A percentile compares a stretch with the other conserved stretches of the same genome.
Conservation (phyloP, 148 eudicot species). For the Dianthus caryophyllus region DNA sequence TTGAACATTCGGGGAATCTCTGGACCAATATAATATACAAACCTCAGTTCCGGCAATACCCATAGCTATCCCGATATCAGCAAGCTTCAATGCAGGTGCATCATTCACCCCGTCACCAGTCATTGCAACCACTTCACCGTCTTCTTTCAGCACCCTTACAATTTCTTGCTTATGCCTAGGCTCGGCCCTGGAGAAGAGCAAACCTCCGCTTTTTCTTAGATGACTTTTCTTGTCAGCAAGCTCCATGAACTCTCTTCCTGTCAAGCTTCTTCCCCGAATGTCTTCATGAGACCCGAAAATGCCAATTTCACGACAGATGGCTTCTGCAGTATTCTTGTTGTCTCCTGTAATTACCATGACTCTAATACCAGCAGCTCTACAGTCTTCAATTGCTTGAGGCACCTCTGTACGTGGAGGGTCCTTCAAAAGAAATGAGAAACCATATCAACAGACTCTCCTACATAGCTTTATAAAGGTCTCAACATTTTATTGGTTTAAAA, state of each 20-base stretch:
- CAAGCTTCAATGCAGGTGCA: conserved; percentile 71
- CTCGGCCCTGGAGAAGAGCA: conserved; percentile 72
- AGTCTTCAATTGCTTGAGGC: conserved; percentile 52
- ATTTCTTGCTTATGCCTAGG: conserved; percentile 78
- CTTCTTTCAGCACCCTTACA: conserved; percentile 64
- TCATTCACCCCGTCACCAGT: conserved; percentile 83
- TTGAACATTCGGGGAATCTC: too few species aligned
- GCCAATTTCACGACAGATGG: conserved; percentile 58
- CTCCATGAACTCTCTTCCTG: conserved; percentile 60
- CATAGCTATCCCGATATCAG: conserved; percentile 81
- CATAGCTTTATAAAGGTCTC: neutral
- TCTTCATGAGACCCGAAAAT: conserved; percentile 45
- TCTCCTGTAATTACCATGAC: conserved; percentile 64
- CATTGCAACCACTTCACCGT: conserved; percentile 80
- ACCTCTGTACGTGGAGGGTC: conserved; percentile 66
- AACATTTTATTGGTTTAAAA: neutral
- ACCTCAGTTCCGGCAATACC: conserved; percentile 85
- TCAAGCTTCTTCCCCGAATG: conserved; percentile 44
- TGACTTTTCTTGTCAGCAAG: conserved; percentile 38
- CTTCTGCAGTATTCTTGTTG: conserved; percentile 62
- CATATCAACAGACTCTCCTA: neutral
- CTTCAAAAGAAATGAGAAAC: conserved; percentile 21
- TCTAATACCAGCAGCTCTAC: conserved; percentile 63
- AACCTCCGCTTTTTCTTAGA: conserved; percentile 46
- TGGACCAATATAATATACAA: too few species aligned